Evolutionary conservation across 2,329 filamentous ascomycete genomes (phyloP).

Genomic region (Fusarium sp.): DNA sequence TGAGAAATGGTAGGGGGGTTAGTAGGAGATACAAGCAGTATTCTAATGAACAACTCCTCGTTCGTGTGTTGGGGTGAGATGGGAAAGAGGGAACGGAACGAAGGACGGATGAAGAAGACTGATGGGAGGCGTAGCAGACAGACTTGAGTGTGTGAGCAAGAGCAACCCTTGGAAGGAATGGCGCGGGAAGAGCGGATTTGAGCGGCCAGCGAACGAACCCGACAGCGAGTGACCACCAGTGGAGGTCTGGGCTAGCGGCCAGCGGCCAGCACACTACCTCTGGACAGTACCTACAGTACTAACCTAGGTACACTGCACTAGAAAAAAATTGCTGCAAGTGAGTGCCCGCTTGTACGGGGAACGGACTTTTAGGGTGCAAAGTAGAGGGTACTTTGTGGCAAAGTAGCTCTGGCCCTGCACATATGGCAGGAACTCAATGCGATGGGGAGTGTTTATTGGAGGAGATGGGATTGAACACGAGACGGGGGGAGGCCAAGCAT

Average conservation of each 20-base stretch:
- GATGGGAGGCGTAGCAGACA: constrained; percentile 5
- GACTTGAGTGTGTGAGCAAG: constrained; percentile 5
- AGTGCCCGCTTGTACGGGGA: constrained; percentile 9
- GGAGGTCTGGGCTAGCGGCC: background rate
- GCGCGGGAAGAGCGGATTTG: constrained; percentile 33
- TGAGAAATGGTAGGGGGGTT: constrained; percentile 21
- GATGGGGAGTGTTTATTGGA: constrained; percentile 4
- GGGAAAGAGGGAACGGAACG: constrained; percentile 20
- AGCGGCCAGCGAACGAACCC: constrained; percentile 3
- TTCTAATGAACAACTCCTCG: constrained; percentile 24
- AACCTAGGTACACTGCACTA: background rate
- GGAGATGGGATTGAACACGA: background rate
- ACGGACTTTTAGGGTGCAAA: background rate
- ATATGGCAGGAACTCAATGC: constrained; percentile 8
- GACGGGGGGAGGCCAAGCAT: background rate
- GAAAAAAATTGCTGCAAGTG: constrained; percentile 25
- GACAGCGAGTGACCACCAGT: background rate
- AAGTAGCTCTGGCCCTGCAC: constrained; percentile 21
- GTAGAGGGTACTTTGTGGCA: constrained; percentile 25
- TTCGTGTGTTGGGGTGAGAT: constrained; percentile 21
- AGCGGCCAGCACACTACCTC: background rate
- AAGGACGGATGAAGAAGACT: constrained; percentile 31
- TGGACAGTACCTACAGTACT: background rate
- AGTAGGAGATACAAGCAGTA: constrained; percentile 14
- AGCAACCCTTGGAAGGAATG: constrained; percentile 17